Conservation (phyloP, 352 stramenopile genomes). For the Pythium scleroteichum region DNA sequence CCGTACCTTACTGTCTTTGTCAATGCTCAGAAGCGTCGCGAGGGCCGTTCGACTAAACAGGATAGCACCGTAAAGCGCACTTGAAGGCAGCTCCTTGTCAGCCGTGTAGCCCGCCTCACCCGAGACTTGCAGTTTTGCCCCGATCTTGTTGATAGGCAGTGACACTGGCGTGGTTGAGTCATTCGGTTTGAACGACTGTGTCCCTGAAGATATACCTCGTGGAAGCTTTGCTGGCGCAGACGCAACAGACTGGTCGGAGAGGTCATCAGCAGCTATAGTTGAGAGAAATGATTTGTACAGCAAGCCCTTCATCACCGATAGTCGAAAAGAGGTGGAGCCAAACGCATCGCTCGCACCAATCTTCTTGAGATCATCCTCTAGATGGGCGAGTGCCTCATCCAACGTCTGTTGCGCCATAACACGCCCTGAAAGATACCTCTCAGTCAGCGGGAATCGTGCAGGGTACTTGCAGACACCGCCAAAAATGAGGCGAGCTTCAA, state of each 20-base stretch:
- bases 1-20: slow-evolving; percentile 26
- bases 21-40: slow-evolving; percentile 28
- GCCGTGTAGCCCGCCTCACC: slow-evolving; percentile 48
- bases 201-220: slow-evolving; percentile 29
- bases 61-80: slow-evolving; percentile 37
- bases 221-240: slow-evolving; percentile 22
- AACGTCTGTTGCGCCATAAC: slow-evolving; percentile 28
- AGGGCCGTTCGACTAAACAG: slow-evolving; percentile 30
- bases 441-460: slow-evolving; percentile 26
- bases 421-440: slow-evolving; percentile 25
- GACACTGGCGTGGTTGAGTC: slow-evolving; percentile 32
- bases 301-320: slow-evolving; percentile 37
- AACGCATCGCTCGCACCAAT: slow-evolving; percentile 38
- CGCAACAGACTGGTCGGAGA: slow-evolving; percentile 19
- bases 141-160: slow-evolving; percentile 41
- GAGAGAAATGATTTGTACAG: slow-evolving; percentile 36
- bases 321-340: slow-evolving; percentile 25
- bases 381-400: slow-evolving; percentile 1
- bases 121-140: slow-evolving; percentile 36
- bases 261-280: background rate
- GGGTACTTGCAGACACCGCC: slow-evolving; percentile 37
- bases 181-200: slow-evolving; percentile 32
- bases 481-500: slow-evolving; percentile 32
- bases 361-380: slow-evolving; percentile 24
- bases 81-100: slow-evolving; percentile 31